These are phyloP conservation scores for Ceratorhiza oryzae-sativae DNA, from an alignment of 1,284 basidiomycete species.

Conservation along the genomic window DNA sequence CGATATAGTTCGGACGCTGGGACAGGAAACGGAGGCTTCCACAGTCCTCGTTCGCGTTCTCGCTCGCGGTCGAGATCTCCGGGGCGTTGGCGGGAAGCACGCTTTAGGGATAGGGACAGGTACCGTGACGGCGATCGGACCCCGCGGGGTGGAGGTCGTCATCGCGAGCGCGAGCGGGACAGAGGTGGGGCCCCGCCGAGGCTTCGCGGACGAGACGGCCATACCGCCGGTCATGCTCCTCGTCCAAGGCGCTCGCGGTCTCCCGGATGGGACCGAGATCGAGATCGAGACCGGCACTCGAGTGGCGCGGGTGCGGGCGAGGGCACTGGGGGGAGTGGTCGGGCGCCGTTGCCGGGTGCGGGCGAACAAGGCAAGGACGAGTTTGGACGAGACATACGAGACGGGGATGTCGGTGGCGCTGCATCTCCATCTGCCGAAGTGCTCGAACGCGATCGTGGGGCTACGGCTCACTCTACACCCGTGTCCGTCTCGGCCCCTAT, in stretches of 20 bases:
- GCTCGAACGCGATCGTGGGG: too few species aligned
- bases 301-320: not conserved
- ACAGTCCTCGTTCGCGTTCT: conserved; percentile 44
- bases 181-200: not conserved
- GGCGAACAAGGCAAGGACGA: conserved; percentile 31
- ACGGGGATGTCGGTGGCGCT: not conserved
- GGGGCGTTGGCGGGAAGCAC: not conserved
- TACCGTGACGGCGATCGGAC: conserved; percentile 20
- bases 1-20: conserved; percentile 31
- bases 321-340: conserved; percentile 11
- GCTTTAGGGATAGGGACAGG: conserved; percentile 13
- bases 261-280: conserved; percentile 1
- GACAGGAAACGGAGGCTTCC: conserved; percentile 29
- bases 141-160: too few species aligned
- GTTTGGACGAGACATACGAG: conserved; percentile 32
- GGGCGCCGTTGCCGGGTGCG: conserved; percentile 25
- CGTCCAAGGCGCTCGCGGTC: conserved; percentile 33
- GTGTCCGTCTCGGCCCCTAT: not conserved
- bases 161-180: too few species aligned
- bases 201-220: not conserved
- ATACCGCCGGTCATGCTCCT: too few species aligned
- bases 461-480: not conserved
- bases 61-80: conserved; percentile 5
- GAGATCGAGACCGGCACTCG: not conserved
- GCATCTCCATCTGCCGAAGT: not conserved